These are phyloP conservation scores for Babesia sp. DNA, from an alignment of 169 alveolate genomes.

Conservation along the genomic window DNA sequence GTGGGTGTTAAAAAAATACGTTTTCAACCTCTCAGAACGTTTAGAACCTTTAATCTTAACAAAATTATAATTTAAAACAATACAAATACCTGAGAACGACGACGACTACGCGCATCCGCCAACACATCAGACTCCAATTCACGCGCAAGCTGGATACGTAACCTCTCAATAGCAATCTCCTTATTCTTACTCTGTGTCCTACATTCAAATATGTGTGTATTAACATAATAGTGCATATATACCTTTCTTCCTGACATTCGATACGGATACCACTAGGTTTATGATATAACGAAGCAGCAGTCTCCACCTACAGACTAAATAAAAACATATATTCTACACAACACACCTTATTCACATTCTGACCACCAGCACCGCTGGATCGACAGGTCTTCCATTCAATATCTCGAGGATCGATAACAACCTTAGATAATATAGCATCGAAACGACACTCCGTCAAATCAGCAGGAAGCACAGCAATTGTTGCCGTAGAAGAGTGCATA, in stretches of 20 bases:
- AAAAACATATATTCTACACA: background rate
- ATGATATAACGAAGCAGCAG: conserved; percentile 55
- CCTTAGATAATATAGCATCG: conserved; percentile 20
- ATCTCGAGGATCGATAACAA: conserved; percentile 68
- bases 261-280: conserved; percentile 63
- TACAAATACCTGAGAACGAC: conserved; percentile 38
- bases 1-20: conserved; percentile 68
- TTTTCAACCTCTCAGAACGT: conserved; percentile 56
- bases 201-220: background rate
- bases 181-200: conserved; percentile 64
- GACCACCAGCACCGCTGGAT: conserved; percentile 80
- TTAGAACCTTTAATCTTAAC: conserved; percentile 48
- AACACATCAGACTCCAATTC: conserved; percentile 29
- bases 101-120: conserved; percentile 46
- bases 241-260: conserved; percentile 65
- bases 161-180: conserved; percentile 54
- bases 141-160: conserved; percentile 43
- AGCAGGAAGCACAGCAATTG: conserved; percentile 74
- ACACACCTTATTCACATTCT: conserved; percentile 78
- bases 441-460: conserved; percentile 17
- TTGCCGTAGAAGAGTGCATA: conserved; percentile 81
- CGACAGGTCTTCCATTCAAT: conserved; percentile 76
- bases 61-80: background rate
- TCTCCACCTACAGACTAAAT: conserved; percentile 43
- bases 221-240: background rate